These are phyloP conservation scores for Morella rubra DNA, from an alignment of 306 rosid genomes.

Conservation along the genomic window DNA sequence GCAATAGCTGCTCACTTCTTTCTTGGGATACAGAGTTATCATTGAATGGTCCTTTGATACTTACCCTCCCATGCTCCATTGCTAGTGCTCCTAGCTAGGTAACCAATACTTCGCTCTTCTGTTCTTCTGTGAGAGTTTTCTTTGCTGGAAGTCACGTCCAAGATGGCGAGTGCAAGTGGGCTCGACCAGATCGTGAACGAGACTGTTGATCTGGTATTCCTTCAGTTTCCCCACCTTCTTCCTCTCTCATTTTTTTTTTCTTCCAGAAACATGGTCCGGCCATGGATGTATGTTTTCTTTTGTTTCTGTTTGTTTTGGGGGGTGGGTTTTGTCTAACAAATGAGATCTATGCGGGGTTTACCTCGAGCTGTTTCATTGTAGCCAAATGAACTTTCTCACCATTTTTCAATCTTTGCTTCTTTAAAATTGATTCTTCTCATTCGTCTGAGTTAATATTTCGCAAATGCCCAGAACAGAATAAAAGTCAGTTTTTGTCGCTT, in stretches of 20 bases:
- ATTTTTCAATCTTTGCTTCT: not conserved
- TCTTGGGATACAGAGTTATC: conserved; percentile 47
- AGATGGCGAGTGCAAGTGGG: conserved; percentile 48
- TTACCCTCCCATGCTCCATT: not conserved
- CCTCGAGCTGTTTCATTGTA: not conserved
- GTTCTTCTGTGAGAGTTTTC: not conserved
- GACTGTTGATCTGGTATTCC: conserved; percentile 87
- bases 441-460: not conserved
- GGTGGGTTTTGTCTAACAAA: conserved; percentile 11
- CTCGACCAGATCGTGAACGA: conserved; percentile 90
- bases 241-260: not conserved
- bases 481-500: not conserved
- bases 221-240: not conserved
- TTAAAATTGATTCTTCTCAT: not conserved
- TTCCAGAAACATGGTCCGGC: not conserved
- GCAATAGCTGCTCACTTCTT: not conserved
- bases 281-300: not conserved
- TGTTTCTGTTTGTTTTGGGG: not conserved
- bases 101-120: not conserved
- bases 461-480: not conserved
- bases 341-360: not conserved
- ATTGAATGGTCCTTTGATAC: conserved; percentile 35
- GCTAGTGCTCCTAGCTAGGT: not conserved
- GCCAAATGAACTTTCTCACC: not conserved
- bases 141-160: not conserved